Evolutionary conservation across 2,329 filamentous ascomycete genomes (phyloP), one percentile per base, ranked within the genome.

Genomic region (Colletotrichum lini): DNA sequence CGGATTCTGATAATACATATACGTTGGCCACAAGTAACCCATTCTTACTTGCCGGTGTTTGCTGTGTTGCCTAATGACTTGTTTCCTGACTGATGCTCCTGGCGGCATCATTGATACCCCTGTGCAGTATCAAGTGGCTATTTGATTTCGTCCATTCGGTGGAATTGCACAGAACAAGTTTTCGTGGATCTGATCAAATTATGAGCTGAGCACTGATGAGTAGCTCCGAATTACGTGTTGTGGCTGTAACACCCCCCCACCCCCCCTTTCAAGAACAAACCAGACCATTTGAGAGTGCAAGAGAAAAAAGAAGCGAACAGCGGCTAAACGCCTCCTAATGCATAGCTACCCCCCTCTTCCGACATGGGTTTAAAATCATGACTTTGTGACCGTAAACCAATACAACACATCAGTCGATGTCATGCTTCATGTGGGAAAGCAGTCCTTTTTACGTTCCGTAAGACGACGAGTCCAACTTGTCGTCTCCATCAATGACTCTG

Each of bases 401-500:
- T 23, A 23, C 23, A 12, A 30, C 35, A 59, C 23, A n/a, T 50
- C 45, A 21, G 40, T 38, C 30, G 16, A 40, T 21, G 10, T 12
- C 30, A 23, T 42, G 9, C 3, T 18, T 15, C 8, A 40, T 13
- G 4, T 35, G n/a, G 35, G n/a, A 40, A 12, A 50, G n/a, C 21
- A 52, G 18, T 7, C 10, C 45, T n/a, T 26, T 35, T 59, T 38
- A 83, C 18, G 80, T 77, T 58, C 81, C 83, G 64, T 86, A 86
- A 15, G 80, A 81, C 0, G 85, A 87, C n/a, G 80, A 75, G 56
- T 89, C 87, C 52, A 87, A 80, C 75, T 86, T 88, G 72, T 89
- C 87, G 59, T 89, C 86, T 15, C 85, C 83, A 72, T 89, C 87
- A 13, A 89, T 81, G 16, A 89, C 84, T 3, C 87, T 89, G 63